These are phyloP conservation scores for Rostrohypoxylon terebratum DNA, from an alignment of 495 filamentous ascomycete genomes.

Conservation along the genomic window DNA sequence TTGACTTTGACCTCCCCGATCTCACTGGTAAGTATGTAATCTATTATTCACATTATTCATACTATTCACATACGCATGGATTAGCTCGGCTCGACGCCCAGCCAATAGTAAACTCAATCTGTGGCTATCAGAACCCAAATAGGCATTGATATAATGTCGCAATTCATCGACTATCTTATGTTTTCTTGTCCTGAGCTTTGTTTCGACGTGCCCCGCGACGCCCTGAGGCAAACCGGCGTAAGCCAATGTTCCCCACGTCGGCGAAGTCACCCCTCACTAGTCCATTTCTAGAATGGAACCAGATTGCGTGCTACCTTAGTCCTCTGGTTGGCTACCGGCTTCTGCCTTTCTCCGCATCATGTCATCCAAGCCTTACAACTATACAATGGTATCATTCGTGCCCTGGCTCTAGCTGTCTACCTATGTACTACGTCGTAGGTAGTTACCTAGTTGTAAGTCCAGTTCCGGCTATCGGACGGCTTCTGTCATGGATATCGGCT, in stretches of 20 bases:
- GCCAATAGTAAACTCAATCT: slow-evolving; percentile 24
- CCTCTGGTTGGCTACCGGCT: slow-evolving; percentile 41
- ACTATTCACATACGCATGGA: slow-evolving; percentile 9
- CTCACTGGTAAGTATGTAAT: slow-evolving; percentile 11
- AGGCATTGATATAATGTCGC: slow-evolving; percentile 38
- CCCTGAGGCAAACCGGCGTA: neutral
- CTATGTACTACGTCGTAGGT: too few species aligned
- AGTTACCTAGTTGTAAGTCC: neutral
- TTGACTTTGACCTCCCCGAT: neutral
- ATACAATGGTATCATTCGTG: slow-evolving; percentile 47
- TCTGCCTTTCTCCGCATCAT: slow-evolving; percentile 43
- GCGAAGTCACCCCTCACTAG: slow-evolving; percentile 47
- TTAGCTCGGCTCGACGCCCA: slow-evolving; percentile 15
- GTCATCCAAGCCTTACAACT: slow-evolving; percentile 46
- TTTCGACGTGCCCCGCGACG: slow-evolving; percentile 33
- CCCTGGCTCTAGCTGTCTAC: slow-evolving; percentile 4
- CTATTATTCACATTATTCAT: slow-evolving; percentile 26
- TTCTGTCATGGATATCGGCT: slow-evolving; percentile 34
- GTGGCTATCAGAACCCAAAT: slow-evolving; percentile 28
- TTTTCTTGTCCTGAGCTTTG: slow-evolving; percentile 17
- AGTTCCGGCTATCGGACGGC: slow-evolving; percentile 36
- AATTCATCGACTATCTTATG: slow-evolving; percentile 41
- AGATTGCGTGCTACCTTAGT: slow-evolving; percentile 46
- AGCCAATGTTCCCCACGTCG: neutral
- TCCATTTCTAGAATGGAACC: slow-evolving; percentile 30